These are phyloP conservation scores for Melanogaster broomeanus DNA, from an alignment of 768 basidiomycete genomes.

Conservation along the genomic window DNA sequence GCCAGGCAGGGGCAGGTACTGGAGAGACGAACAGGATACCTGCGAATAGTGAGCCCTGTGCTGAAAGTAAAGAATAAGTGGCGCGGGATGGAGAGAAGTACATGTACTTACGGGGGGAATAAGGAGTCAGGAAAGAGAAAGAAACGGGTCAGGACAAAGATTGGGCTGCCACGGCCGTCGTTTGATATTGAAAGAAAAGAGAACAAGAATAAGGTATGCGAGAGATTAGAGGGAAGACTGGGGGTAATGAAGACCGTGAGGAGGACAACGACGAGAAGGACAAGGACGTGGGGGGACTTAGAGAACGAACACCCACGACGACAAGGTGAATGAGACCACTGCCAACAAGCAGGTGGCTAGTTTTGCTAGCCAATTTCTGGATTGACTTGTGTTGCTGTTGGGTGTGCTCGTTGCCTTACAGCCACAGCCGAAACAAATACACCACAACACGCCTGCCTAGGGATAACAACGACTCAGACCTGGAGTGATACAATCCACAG, in stretches of 20 bases:
- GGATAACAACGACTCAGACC: too few relatives aligned
- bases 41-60: background rate
- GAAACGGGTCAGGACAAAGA: slow-evolving; percentile 2
- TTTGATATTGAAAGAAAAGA: background rate
- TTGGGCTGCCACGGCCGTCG: slow-evolving; percentile 4
- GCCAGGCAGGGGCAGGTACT: background rate
- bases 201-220: background rate
- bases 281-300: background rate
- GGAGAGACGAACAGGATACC: slow-evolving; percentile 2
- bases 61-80: background rate
- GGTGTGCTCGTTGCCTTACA: background rate
- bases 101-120: background rate
- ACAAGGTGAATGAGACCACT: background rate
- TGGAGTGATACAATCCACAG: too few relatives aligned
- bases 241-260: background rate
- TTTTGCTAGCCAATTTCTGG: background rate
- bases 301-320: background rate
- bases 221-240: background rate
- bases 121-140: background rate
- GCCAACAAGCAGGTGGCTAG: background rate
- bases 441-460: background rate
- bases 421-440: background rate
- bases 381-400: background rate
- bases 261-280: background rate
- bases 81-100: background rate